Evolutionary conservation across 75 land plant species (phyloP), one percentile per base, ranked within the genome.

Genomic region (Selaginella moellendorffii): DNA sequence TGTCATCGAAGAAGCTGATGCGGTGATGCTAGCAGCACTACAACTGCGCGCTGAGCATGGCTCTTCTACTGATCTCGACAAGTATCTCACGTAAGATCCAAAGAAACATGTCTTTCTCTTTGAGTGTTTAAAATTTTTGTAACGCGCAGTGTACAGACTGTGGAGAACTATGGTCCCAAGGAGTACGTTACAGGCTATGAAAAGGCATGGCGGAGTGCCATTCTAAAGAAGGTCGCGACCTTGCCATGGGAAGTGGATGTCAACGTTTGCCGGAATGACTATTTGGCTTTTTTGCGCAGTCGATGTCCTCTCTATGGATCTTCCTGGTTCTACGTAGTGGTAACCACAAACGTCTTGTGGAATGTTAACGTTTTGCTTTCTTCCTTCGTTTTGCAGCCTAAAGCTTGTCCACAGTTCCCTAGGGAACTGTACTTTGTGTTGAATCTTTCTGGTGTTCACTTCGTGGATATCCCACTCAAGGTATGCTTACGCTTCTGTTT

Each of bases 231-330:
- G n/a, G 52, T 72, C 1, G 64, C 73, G 61, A 36, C 68, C 2
- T 59, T 75, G 0, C 73, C 77, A 0, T 29, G 23, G 14, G 69
- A 75, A 51, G 31, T 53, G 8, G 61, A 75, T 24, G 42, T 28
- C 10, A 59, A 31, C 21, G 28, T 29, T 23, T 61, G 77, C 27
- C 69, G 30, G 54, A 51, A 52, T 29, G 74, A 70, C 61, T 75
- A 75, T 27, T 14, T 75, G 9, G 69, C 63, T 65, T 75, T 65
- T 30, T 30, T 75, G 0, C 64, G 65, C 28, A 70, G 68, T 46
- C 63, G 69, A n/a, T 70, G 73, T 28, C 67, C 69, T 61, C 64
- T 75, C 17, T 75, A 75, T 62, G 75, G 66, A 22, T 70, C 77
- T 0, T 63, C 63, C 0, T 70, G 73, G 77, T 70, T 65, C 14